These are phyloP conservation scores for Aspergillus olivimuriae DNA, from an alignment of 495 filamentous ascomycete species.

Conservation along the genomic window DNA sequence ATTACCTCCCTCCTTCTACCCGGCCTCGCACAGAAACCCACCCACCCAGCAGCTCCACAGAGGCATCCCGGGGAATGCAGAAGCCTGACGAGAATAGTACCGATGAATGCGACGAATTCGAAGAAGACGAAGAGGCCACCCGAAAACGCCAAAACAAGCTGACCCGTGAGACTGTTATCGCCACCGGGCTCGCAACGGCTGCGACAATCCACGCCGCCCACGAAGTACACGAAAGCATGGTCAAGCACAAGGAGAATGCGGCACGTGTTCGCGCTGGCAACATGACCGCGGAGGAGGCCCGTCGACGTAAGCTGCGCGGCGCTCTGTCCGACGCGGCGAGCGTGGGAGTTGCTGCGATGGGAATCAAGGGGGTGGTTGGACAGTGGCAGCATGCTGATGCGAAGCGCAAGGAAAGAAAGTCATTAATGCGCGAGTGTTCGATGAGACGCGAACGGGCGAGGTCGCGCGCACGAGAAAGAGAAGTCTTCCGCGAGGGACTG, in stretches of 20 bases:
- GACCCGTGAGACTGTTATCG: conserved; percentile 77
- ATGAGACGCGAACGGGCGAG: conserved; percentile 4
- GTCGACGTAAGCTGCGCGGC: conserved; percentile 67
- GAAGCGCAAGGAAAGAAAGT: conserved; percentile 46
- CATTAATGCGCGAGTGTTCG: conserved; percentile 44
- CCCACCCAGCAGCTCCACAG: conserved; percentile 23
- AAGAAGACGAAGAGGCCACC: too few relatives aligned
- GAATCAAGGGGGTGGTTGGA: conserved; percentile 74
- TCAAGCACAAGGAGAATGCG: conserved; percentile 63
- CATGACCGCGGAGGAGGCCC: conserved; percentile 66
- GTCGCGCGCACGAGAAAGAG: too few relatives aligned
- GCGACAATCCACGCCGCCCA: conserved; percentile 88
- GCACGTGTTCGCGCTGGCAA: conserved; percentile 67
- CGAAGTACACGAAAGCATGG: conserved; percentile 68
- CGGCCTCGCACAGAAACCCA: not conserved
- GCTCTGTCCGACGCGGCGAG: conserved; percentile 69
- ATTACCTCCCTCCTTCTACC: not conserved
- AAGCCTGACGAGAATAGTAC: conserved; percentile 66
- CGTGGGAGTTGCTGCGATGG: conserved; percentile 76
- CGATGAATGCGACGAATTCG: conserved; percentile 71
- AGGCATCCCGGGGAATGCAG: conserved; percentile 23
- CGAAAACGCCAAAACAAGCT: conserved; percentile 70
- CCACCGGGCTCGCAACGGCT: conserved; percentile 75
- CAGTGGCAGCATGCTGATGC: conserved; percentile 67
- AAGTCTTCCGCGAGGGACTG: too few relatives aligned